These are phyloP conservation scores for Pyricularia grisea DNA, from an alignment of 2,329 filamentous ascomycete genomes.

Conservation along the genomic window DNA sequence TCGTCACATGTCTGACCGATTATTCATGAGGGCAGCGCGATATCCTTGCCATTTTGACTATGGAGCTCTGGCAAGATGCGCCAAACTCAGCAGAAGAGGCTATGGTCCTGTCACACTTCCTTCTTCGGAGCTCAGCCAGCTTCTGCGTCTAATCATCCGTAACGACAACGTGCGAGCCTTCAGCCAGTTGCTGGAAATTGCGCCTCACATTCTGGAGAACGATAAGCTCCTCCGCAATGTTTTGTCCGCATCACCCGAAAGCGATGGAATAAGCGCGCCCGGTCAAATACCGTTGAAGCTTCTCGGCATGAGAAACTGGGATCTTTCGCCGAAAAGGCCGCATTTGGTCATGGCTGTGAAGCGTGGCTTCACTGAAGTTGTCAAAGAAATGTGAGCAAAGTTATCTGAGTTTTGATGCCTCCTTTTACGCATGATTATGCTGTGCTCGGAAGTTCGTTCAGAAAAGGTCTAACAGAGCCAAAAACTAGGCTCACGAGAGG, in stretches of 20 bases:
- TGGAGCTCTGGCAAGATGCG: not conserved
- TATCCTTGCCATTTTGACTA: not conserved
- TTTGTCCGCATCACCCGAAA: not conserved
- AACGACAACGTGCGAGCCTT: not conserved
- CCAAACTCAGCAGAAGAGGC: not conserved
- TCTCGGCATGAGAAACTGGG: not conserved
- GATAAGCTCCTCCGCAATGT: not conserved
- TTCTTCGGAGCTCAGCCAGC: not conserved
- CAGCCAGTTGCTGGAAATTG: not conserved
- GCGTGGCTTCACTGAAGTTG: not conserved
- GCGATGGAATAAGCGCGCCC: not conserved
- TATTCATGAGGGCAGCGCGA: not conserved
- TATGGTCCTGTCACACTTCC: not conserved
- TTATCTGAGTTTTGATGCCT: not conserved
- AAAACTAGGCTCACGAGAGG: not conserved
- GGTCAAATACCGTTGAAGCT: not conserved
- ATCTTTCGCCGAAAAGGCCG: not conserved
- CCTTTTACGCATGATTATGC: not conserved
- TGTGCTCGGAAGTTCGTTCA: not conserved
- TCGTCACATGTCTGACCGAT: not conserved
- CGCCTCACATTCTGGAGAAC: not conserved
- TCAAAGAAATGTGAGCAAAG: not conserved
- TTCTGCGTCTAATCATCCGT: not conserved
- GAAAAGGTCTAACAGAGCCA: not conserved
- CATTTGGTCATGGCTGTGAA: not conserved